Evolutionary conservation across 768 basidiomycete species (phyloP), one percentile per base, ranked within the genome.

Genomic region (Auriscalpium vulgare): DNA sequence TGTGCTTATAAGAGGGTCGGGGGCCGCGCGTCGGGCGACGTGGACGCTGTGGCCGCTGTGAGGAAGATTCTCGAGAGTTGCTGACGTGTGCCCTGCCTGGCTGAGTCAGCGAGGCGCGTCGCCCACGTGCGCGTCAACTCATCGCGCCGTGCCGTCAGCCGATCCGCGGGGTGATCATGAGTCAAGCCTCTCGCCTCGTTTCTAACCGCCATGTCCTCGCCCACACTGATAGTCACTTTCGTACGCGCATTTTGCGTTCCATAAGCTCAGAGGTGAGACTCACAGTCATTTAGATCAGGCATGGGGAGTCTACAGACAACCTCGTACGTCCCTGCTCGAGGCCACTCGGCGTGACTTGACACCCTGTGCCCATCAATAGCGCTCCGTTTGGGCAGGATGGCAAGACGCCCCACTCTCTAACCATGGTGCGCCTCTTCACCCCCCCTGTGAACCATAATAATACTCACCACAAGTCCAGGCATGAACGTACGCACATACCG

Each of bases 221-320:
- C 58, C 2, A 62, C 65, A 6, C 51, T 67, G 5, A 65, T 55
- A 16, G 44, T 68, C 19, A 70, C 69, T 19, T 69, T 69, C 36
- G 69, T 69, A 58, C 58, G 68, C 44, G n/a, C 35, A 35, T 9
- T 17, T 23, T 19, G 21, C 21, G 21, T 29, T 10, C 50, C 3
- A 13, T 51, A 17, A 16, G n/a, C 29, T 40, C 2, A 10, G 13
- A n/a, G 16, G 23, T 29, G 21, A 34, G 10, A 47, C 40, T 37
- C 19, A 16, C 17, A 3, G 35, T 14, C 29, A 29, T 35, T 44
- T 56, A 90, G 87, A 74, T 89, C 61, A 75, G 88, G 53, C 88
- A 91, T 66, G 88, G 82, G 34, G 86, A 91, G 63, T 88, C 88
- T 8, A 81, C 78, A 37, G 88, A 91, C 61, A 91, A 91, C 62